Evolutionary conservation across 2,329 filamentous ascomycete species (phyloP).

Genomic region (Xylariaceae sp.): DNA sequence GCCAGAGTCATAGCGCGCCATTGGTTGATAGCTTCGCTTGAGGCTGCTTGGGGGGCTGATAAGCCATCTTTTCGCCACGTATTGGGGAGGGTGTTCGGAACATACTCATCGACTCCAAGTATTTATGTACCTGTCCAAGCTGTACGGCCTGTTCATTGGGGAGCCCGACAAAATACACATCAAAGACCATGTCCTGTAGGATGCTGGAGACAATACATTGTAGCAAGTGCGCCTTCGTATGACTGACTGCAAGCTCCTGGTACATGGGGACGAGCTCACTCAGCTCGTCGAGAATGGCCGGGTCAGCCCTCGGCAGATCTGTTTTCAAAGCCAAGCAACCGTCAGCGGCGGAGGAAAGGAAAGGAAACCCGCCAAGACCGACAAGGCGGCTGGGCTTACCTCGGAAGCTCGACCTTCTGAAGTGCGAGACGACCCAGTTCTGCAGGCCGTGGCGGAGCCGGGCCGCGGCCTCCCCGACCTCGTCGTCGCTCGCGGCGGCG

Average conservation of each 20-base stretch:
- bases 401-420: constrained; percentile 54
- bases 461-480: constrained; percentile 54
- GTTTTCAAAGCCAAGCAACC: too few relatives aligned
- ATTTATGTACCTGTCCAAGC: constrained; percentile 41
- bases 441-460: constrained; percentile 60
- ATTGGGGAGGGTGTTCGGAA: constrained; percentile 9
- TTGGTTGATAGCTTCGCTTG: constrained; percentile 50
- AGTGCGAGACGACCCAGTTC: constrained; percentile 68
- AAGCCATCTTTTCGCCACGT: constrained; percentile 7
- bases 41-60: constrained; percentile 25
- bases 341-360: too few relatives aligned
- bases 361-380: too few relatives aligned
- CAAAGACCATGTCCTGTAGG: constrained; percentile 54
- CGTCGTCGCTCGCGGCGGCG: constrained; percentile 59
- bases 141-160: constrained; percentile 44
- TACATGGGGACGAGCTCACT: constrained; percentile 47
- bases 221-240: constrained; percentile 51
- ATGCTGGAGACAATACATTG: constrained; percentile 55
- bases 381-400: too few relatives aligned
- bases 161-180: constrained; percentile 56
- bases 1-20: constrained; percentile 60
- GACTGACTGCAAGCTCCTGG: constrained; percentile 42
- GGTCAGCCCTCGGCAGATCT: constrained; percentile 31
- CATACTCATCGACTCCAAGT: constrained; percentile 35
- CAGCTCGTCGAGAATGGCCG: constrained; percentile 31